Conservation (phyloP, 805 yeast species). For the Cyberlindnera subsufficiens region DNA sequence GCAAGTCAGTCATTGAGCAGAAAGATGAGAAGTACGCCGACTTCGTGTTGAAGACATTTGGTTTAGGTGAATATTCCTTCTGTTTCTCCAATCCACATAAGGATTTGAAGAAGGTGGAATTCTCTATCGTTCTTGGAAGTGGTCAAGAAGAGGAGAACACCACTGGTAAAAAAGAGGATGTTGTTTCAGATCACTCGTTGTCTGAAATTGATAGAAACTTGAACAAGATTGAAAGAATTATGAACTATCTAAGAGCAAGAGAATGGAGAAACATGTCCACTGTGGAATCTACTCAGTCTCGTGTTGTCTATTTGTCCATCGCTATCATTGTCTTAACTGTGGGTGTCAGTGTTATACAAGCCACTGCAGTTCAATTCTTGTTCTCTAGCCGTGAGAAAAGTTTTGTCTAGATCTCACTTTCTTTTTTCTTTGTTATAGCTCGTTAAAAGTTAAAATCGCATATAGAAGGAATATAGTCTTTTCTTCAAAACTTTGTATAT, state of each 20-base stretch:
- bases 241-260: slow-evolving; percentile 90
- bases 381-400: slow-evolving; percentile 47
- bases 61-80: slow-evolving; percentile 57
- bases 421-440: not conserved
- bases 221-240: slow-evolving; percentile 50
- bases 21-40: slow-evolving; percentile 61
- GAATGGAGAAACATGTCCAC: slow-evolving; percentile 96
- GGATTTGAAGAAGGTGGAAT: slow-evolving; percentile 58
- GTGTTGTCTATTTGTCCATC: slow-evolving; percentile 72
- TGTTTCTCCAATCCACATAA: slow-evolving; percentile 63
- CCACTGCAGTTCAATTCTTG: slow-evolving; percentile 75
- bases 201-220: slow-evolving; percentile 54
- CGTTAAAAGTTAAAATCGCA: too few species aligned
- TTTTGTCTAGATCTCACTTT: slow-evolving; percentile 24
- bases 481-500: not conserved
- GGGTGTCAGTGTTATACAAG: slow-evolving; percentile 71
- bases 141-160: slow-evolving; percentile 24
- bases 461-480: not conserved
- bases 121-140: slow-evolving; percentile 48
- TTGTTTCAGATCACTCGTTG: slow-evolving; percentile 47
- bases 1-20: slow-evolving; percentile 41
- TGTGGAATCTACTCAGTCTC: slow-evolving; percentile 70
- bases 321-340: slow-evolving; percentile 69
- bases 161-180: slow-evolving; percentile 41
- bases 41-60: slow-evolving; percentile 50